Percentiles rank a stretch among this genome's conserved stretches.
Conservation (phyloP, 768 basidiomycete genomes). For the Boletus subparvulus region DNA sequence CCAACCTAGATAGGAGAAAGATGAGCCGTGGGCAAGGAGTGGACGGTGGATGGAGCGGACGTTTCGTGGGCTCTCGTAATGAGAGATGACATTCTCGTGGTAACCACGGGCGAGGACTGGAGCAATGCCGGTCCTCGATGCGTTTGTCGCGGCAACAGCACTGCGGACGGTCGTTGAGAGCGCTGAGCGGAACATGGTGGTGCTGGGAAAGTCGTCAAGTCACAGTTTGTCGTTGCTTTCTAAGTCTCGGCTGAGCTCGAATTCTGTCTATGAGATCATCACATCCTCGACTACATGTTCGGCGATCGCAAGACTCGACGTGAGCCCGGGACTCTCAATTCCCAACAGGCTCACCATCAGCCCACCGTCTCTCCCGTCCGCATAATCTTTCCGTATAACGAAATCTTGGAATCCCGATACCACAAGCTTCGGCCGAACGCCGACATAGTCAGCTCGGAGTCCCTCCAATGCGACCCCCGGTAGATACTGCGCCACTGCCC, state of each 20-base stretch:
- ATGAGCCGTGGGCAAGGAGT: slow-evolving; percentile 53
- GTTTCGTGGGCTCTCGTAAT: slow-evolving; percentile 97
- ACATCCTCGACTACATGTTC: slow-evolving; percentile 70
- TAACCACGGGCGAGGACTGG: slow-evolving; percentile 71
- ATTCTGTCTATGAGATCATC: slow-evolving; percentile 23
- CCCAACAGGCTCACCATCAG: slow-evolving; percentile 82
- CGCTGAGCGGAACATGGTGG: slow-evolving; percentile 71
- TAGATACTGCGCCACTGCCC: slow-evolving; percentile 72
- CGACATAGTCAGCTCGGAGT: slow-evolving; percentile 79
- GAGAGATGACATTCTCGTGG: slow-evolving; percentile 95
- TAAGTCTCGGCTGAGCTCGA: slow-evolving; percentile 25
- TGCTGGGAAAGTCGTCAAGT: slow-evolving; percentile 23
- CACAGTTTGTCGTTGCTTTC: slow-evolving; percentile 4
- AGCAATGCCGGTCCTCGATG: slow-evolving; percentile 40
- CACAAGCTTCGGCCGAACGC: slow-evolving; percentile 85
- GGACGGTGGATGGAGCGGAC: slow-evolving; percentile 52
- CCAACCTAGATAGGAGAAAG: slow-evolving; percentile 65
- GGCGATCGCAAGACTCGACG: slow-evolving; percentile 82
- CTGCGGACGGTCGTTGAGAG: slow-evolving; percentile 51
- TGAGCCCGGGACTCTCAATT: slow-evolving; percentile 92
- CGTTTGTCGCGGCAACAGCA: slow-evolving; percentile 43
- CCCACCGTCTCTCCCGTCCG: slow-evolving; percentile 34
- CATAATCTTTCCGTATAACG: slow-evolving; percentile 63
- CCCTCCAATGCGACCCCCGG: slow-evolving; percentile 59
- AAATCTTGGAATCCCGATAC: slow-evolving; percentile 88